A percentile compares a stretch with the other conserved stretches of the same genome.
These are phyloP conservation scores for Colletotrichum sansevieriae DNA, from an alignment of 2,329 filamentous ascomycete species.

Conservation along the genomic window DNA sequence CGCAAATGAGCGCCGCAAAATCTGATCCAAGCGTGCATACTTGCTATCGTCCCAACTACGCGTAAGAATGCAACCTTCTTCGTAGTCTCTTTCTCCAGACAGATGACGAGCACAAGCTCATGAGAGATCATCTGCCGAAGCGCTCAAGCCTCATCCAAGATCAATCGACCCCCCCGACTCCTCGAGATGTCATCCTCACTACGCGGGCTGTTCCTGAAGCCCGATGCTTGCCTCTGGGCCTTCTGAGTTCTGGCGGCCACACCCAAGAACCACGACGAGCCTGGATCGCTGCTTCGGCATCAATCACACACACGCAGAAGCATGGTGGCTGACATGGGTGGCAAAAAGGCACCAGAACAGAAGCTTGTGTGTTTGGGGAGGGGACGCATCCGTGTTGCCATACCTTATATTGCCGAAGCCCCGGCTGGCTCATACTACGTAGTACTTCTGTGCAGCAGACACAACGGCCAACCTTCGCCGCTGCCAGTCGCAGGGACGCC, in stretches of 20 bases:
- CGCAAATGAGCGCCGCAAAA: slow-evolving; percentile 14
- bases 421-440: not conserved
- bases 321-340: not conserved
- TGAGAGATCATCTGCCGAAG: slow-evolving; percentile 33
- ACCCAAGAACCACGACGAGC: slow-evolving; percentile 15
- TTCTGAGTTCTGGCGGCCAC: not conserved
- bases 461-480: not conserved
- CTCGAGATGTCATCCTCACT: slow-evolving; percentile 4
- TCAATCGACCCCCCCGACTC: slow-evolving; percentile 4
- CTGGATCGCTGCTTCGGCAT: slow-evolving; percentile 33
- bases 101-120: slow-evolving; percentile 33
- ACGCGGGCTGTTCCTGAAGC: slow-evolving; percentile 24
- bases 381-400: slow-evolving; percentile 17
- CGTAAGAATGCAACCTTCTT: slow-evolving; percentile 18
- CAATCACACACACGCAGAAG: slow-evolving; percentile 28
- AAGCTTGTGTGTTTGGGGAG: slow-evolving; percentile 28
- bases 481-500: not conserved
- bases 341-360: no score
- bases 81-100: not conserved
- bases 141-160: slow-evolving; percentile 21
- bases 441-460: slow-evolving; percentile 6
- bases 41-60: slow-evolving; percentile 17
- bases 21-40: slow-evolving; percentile 1
- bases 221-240: not conserved
- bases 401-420: not conserved